Evolutionary conservation across 1,284 basidiomycete species (phyloP).

Genomic region (Sporisorium graminicola): DNA sequence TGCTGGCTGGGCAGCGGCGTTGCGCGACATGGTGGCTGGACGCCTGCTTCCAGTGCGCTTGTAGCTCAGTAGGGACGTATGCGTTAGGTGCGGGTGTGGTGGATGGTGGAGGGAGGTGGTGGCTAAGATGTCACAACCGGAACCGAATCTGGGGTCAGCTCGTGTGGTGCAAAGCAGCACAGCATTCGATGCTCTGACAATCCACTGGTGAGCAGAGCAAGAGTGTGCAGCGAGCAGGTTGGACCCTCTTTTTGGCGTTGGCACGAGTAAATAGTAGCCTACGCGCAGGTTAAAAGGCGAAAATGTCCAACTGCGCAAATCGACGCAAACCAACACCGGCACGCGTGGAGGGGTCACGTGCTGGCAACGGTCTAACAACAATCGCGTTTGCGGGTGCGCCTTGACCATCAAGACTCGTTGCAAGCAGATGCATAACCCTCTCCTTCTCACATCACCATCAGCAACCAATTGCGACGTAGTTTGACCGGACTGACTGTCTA

Average conservation of each 20-base stretch:
- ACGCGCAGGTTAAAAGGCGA: not conserved
- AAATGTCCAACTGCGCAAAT: slow-evolving; percentile 9
- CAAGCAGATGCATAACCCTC: not conserved
- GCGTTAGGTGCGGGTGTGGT: slow-evolving; percentile 14
- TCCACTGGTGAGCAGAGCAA: not conserved
- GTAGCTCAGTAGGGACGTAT: slow-evolving; percentile 15
- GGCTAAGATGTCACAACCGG: not conserved
- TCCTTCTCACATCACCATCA: not conserved
- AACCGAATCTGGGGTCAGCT: slow-evolving; percentile 2
- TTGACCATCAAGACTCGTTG: slow-evolving; percentile 12
- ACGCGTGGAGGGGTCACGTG: slow-evolving; percentile 37
- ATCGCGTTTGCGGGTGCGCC: not conserved
- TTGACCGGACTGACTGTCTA: not conserved
- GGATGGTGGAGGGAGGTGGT: slow-evolving; percentile 8
- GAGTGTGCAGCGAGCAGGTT: not conserved
- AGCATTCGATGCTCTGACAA: not conserved
- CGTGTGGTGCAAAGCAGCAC: not conserved
- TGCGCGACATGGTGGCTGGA: slow-evolving; percentile 28
- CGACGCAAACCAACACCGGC: slow-evolving; percentile 15
- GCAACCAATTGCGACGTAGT: no score
- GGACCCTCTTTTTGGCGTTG: slow-evolving; percentile 1
- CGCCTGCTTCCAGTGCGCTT: slow-evolving; percentile 24
- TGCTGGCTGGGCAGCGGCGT: not conserved
- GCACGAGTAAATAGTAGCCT: slow-evolving; percentile 8
- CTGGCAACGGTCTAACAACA: slow-evolving; percentile 9